phyloP scores from a whole-genome alignment of 1,284 basidiomycete genomes.

The Pseudozyma thailandica region DNA sequence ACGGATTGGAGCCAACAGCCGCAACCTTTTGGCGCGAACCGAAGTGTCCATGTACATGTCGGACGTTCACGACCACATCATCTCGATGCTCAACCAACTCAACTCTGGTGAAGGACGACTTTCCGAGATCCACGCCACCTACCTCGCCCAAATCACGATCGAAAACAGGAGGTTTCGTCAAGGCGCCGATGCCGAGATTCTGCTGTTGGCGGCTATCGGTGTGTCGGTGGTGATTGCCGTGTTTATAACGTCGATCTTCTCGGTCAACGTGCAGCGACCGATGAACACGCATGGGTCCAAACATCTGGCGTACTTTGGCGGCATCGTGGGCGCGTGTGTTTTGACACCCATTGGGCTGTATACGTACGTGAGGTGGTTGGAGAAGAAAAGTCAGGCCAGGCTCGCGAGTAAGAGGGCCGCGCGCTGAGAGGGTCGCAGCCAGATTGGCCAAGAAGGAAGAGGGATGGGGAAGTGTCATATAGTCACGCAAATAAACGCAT shows the following conservation, averaged over 20 bases:
- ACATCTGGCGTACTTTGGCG: conserved; percentile 24
- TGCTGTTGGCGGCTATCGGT: conserved; percentile 74
- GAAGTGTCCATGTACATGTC: conserved; percentile 80
- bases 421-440: too few species aligned
- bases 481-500: too few species aligned
- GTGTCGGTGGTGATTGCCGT: conserved; percentile 73
- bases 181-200: conserved; percentile 41
- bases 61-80: conserved; percentile 93
- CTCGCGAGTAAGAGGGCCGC: conserved; percentile 23
- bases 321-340: conserved; percentile 7
- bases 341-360: conserved; percentile 11
- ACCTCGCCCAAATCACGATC: conserved; percentile 80
- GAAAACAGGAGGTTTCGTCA: conserved; percentile 70
- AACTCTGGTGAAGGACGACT: conserved; percentile 89
- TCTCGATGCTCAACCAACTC: conserved; percentile 85
- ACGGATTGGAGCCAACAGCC: conserved; percentile 42
- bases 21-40: conserved; percentile 33
- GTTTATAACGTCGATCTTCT: conserved; percentile 54
- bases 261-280: conserved; percentile 73
- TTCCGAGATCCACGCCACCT: conserved; percentile 85
- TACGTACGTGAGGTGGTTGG: conserved; percentile 9
- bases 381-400: conserved; percentile 19
- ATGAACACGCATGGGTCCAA: conserved; percentile 66
- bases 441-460: too few species aligned
- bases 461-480: too few species aligned